Evolutionary conservation across 2,329 filamentous ascomycete genomes (phyloP), one percentile per base, ranked within the genome.

Genomic region (Aspergillus felis): DNA sequence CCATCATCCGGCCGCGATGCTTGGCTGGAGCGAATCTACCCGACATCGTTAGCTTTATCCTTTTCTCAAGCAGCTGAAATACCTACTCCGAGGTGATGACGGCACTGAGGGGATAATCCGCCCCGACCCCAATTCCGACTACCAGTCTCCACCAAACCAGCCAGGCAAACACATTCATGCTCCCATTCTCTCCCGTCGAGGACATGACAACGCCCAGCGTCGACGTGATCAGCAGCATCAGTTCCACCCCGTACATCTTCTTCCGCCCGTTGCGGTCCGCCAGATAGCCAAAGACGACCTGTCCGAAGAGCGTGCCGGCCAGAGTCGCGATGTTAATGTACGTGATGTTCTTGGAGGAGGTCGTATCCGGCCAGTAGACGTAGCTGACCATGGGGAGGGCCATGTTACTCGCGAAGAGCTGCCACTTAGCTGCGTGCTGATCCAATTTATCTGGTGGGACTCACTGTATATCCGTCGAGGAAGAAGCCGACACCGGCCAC

Each of bases 41-140:
- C 4, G 24, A 38, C 3, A 29, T 5, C 24, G 55, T 63, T 42
- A 64, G 56, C 22, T 47, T 35, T 3, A 4, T 20, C 5, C 5
- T 0, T 38, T 7, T 27, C 4, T 24, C 9, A 9, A 12, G 1
- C 22, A 12, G 9, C 3, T 25, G 3, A 9, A 9, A 49, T 20
- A 47, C 76, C 76, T 81, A 88, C 77, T 89, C 87, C 0, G 86
- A 82, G 0, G 85, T 87, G 35, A 90, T 89, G 8, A 88, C 83
- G 0, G 86, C 86, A 48, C 80, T 84, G 2, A 89, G 74, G 1
- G 87, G 87, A 67, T 89, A 89, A 70, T 89, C 86, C 17, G 83
- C 86, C n/a, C 85, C 85, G 35, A 88, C 85, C 0, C 84, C 84
- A 35, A 81, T 72, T 0, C 80, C 80, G 42, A 81, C 75, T 24